These are phyloP conservation scores for Limnanthes douglasii DNA, from an alignment of 345 rosid species.

Conservation along the genomic window DNA sequence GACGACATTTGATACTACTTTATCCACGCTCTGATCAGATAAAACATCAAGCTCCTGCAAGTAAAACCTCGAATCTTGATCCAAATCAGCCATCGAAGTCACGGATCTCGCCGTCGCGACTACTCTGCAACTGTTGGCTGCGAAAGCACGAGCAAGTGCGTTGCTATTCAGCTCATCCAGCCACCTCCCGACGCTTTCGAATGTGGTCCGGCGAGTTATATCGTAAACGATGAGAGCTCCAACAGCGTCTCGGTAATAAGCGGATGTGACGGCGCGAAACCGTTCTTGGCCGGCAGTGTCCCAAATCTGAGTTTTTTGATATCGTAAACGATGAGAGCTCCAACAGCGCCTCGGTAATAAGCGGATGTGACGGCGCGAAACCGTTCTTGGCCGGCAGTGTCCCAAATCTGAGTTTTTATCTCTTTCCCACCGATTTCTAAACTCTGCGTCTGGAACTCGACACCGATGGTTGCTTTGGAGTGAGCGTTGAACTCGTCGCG, in stretches of 20 bases:
- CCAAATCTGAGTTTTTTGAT: constrained; percentile 96
- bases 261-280: constrained; percentile 88
- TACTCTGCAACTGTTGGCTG: constrained; percentile 41
- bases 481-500: constrained; percentile 75
- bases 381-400: constrained; percentile 89
- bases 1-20: constrained; percentile 28
- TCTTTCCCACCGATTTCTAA: constrained; percentile 85
- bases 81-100: constrained; percentile 51
- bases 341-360: constrained; percentile 76
- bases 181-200: constrained; percentile 72
- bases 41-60: constrained; percentile 63
- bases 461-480: constrained; percentile 89
- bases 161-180: constrained; percentile 76
- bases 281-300: constrained; percentile 97
- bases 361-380: constrained; percentile 84
- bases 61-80: constrained; percentile 42
- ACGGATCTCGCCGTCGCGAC: constrained; percentile 59
- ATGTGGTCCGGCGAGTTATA: constrained; percentile 54
- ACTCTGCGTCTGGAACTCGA: constrained; percentile 84
- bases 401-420: constrained; percentile 92
- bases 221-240: constrained; percentile 84
- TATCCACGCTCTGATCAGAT: constrained; percentile 44
- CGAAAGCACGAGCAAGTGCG: constrained; percentile 68
- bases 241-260: constrained; percentile 89
- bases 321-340: constrained; percentile 62